These are phyloP conservation scores for Globisporangium emineosum DNA, from an alignment of 352 stramenopile species.

Conservation along the genomic window DNA sequence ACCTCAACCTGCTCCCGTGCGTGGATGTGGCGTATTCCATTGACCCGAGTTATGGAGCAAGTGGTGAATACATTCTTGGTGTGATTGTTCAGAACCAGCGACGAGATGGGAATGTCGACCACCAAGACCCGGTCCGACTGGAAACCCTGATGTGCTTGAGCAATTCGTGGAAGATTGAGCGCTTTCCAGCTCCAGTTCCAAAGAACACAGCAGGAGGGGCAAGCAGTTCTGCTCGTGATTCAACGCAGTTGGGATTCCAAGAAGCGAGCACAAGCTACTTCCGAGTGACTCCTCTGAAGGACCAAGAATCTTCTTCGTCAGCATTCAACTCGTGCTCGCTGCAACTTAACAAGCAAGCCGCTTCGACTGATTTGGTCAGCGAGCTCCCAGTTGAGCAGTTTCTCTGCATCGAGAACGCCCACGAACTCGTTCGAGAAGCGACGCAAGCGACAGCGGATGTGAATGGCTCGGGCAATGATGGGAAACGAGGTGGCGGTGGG, in stretches of 20 bases:
- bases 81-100: constrained; percentile 64
- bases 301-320: not conserved
- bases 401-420: constrained; percentile 71
- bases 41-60: constrained; percentile 58
- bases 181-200: constrained; percentile 23
- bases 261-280: constrained; percentile 83
- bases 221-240: constrained; percentile 23
- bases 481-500: constrained; percentile 42
- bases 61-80: constrained; percentile 71
- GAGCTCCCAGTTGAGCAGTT: constrained; percentile 64
- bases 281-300: constrained; percentile 35
- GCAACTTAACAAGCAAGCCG: constrained; percentile 16
- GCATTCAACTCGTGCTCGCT: constrained; percentile 22
- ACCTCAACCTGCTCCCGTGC: constrained; percentile 54
- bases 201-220: not conserved
- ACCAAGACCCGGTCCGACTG: constrained; percentile 37
- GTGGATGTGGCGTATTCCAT: constrained; percentile 64
- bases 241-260: constrained; percentile 47
- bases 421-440: constrained; percentile 33
- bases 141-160: constrained; percentile 65
- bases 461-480: constrained; percentile 23
- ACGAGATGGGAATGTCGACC: constrained; percentile 20
- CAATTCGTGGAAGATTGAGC: constrained; percentile 54
- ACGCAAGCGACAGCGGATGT: constrained; percentile 16
- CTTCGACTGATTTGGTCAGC: constrained; percentile 14